phyloP scores from a whole-genome alignment of 1,139 yeast species.

The Debaryomyces sp. region DNA sequence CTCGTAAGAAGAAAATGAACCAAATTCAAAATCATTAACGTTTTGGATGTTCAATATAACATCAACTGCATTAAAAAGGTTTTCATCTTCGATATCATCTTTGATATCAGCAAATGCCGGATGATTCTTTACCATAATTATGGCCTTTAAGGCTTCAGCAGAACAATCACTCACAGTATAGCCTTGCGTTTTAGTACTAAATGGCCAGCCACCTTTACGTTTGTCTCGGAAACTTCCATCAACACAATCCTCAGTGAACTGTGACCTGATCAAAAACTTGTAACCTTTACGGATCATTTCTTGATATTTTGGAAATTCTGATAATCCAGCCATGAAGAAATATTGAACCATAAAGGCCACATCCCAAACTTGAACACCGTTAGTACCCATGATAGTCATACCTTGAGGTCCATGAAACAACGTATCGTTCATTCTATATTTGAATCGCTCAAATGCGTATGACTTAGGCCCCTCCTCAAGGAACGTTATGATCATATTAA shows the following conservation, averaged over 20 bases:
- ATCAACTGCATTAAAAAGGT: conserved; percentile 68
- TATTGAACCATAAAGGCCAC: conserved; percentile 89
- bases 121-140: conserved; percentile 83
- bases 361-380: conserved; percentile 98
- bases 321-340: conserved; percentile 77
- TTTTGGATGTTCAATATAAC: conserved; percentile 68
- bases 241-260: conserved; percentile 79
- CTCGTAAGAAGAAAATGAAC: conserved; percentile 94
- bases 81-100: conserved; percentile 52
- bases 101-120: conserved; percentile 42
- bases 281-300: conserved; percentile 66
- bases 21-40: conserved; percentile 76
- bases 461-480: conserved; percentile 74
- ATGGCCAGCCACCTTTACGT: conserved; percentile 95
- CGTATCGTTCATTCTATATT: conserved; percentile 71
- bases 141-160: conserved; percentile 93
- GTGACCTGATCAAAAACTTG: conserved; percentile 75
- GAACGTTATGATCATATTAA: conserved; percentile 72
- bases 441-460: conserved; percentile 55
- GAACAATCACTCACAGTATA: conserved; percentile 97
- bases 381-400: conserved; percentile 93
- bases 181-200: conserved; percentile 94
- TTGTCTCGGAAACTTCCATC: conserved; percentile 81
- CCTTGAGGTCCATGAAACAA: conserved; percentile 89
- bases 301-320: conserved; percentile 66